phyloP scores from a whole-genome alignment of 768 basidiomycete genomes.

The Zangia roseola region DNA sequence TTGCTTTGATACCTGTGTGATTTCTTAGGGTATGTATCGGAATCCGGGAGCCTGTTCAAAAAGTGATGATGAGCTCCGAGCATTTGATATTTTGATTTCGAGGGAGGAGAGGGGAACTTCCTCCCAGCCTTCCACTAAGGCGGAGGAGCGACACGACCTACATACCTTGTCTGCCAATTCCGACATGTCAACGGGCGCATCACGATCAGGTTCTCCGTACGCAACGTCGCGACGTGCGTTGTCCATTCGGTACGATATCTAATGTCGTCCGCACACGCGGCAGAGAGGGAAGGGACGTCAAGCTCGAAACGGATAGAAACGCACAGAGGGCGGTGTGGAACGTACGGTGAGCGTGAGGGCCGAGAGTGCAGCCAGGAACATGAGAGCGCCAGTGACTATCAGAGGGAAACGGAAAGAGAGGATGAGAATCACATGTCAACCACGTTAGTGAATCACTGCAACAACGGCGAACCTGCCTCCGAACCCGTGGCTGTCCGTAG shows the following conservation, averaged over 20 bases:
- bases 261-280: not conserved
- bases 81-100: too few species aligned
- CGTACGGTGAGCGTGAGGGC: constrained; percentile 23
- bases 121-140: too few species aligned
- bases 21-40: constrained; percentile 45
- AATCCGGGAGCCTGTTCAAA: constrained; percentile 49
- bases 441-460: too few species aligned
- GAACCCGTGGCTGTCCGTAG: not conserved
- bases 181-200: constrained; percentile 59
- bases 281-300: too few species aligned
- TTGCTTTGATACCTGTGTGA: too few species aligned
- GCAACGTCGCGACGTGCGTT: constrained; percentile 53
- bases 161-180: constrained; percentile 63
- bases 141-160: constrained; percentile 8
- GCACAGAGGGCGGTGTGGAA: not conserved
- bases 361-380: constrained; percentile 22
- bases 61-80: too few species aligned
- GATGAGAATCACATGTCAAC: too few species aligned
- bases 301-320: not conserved
- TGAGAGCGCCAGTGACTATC: constrained; percentile 20
- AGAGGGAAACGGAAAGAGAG: too few species aligned
- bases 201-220: constrained; percentile 49
- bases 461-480: not conserved
- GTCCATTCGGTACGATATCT: constrained; percentile 65
- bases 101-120: too few species aligned